Evolutionary conservation across 176 grass and related monocot genomes (phyloP), one percentile per base, ranked within the genome.

Genomic region (Panicum miliaceum): DNA sequence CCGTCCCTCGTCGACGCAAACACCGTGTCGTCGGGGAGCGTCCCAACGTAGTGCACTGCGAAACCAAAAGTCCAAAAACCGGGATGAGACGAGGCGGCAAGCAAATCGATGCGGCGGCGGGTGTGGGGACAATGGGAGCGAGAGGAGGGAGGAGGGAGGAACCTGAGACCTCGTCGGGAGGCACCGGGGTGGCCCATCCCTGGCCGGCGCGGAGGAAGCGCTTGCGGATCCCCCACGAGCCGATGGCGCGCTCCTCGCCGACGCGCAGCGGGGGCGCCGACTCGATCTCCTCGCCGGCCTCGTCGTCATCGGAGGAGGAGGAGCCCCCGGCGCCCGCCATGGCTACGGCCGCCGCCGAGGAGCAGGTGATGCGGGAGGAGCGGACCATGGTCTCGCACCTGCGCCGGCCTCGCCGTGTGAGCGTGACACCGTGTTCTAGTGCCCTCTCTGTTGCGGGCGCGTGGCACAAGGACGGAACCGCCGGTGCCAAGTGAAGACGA

Each of bases 81-180:
- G 34, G 52, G 34, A 76, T 38, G 73, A 40, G 32, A 4, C 18
- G 47, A 74, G 46, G 46, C 47, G 13, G 43, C 42, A 50, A 72
- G 50, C n/a, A 50, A 7, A 48, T 29, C 26, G 26, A 20, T 18
- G 48, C 1, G 48, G 71, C 5, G 71, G 71, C 3, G 47, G 7
- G n/a, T 48, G 7, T 0, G 1, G 0, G 40, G 40, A 7, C 7
- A 13, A 12, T 9, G 54, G 22, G 69, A 13, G 22, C 3, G 59
- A 32, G 12, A n/a, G 62, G 8, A 7, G 19, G 0, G 34, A 11
- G 34, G 57, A 60, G 45, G 50, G 34, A 57, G 45, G 47, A 16
- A 88, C 86, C 80, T 83, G 81, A 84, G 75, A 79, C 86, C 64
- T 88, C 80, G 74, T 88, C 86, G 65, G 79, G 79, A 23, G 56